Evolutionary conservation across 192 early-diverging fungal genomes (phyloP), one percentile per base, ranked within the genome.

Genomic region (Linnemannia hyalina): DNA sequence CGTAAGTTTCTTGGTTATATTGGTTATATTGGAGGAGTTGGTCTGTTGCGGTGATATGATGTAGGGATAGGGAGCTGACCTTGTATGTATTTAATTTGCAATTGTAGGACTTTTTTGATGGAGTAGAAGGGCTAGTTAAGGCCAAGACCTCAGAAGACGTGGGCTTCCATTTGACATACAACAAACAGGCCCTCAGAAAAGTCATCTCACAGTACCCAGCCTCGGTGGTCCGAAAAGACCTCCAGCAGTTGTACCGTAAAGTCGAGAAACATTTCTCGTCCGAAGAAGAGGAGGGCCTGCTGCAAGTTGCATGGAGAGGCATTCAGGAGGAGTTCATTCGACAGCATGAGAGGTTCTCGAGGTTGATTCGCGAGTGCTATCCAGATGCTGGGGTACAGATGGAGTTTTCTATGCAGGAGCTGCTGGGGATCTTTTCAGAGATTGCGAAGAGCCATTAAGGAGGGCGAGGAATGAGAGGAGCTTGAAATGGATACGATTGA

Each of bases 261-360:
- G 97, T 99, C 4, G 97, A 98, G 60, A 98, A 98, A 87, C 97
- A 99, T 85, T 99, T 96, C 83, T 91, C 95, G 6, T 96, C 97
- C 26, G 95, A 96, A 81, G 95, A 93, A 26, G 95, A 95, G 80
- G 94, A 91, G 55, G 93, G 94, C 1, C 82, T 99, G 46, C 78
- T 97, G 18, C 96, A 96, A 74, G 95, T 98, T 15, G 94, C 98
- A 0, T 99, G 98, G 97, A 89, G 96, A 68, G 93, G 93, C 10
- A 97, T 99, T 52, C 95, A 97, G 68, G 95, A 97, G 75, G 97
- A 98, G 35, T 92, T 96, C 65, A 92, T 96, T 38, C 90, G 91
- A 35, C 94, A 95, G 81, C 92, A 97, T 68, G 92, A 95, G 75
- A 91, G 94, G 36, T 96, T 97, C 89, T 96, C 96, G 75, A 93